phyloP scores from a whole-genome alignment of 164 flowering plant genomes.

The Magnolia sinica region DNA sequence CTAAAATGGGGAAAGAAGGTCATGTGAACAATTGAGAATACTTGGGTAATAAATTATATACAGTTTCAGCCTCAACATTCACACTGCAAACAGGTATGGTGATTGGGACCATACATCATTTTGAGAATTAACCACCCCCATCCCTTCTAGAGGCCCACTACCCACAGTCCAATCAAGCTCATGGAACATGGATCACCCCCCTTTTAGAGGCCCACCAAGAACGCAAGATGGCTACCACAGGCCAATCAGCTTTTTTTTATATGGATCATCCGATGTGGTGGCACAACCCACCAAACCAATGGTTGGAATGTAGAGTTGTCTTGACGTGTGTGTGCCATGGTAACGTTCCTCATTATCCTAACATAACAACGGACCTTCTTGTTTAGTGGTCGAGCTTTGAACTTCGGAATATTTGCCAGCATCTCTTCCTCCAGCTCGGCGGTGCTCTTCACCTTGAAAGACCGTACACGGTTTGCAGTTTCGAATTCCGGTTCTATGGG shows the following conservation, averaged over 20 bases:
- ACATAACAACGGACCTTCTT: constrained; percentile 50
- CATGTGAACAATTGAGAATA: neutral
- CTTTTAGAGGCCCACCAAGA: too few species aligned
- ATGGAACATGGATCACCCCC: too few species aligned
- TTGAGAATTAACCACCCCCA: too few species aligned
- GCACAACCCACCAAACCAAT: neutral
- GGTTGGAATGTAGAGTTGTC: neutral
- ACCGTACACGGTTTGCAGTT: constrained; percentile 71
- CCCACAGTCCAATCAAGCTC: too few species aligned
- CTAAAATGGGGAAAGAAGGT: constrained; percentile 24
- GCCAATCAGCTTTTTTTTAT: too few species aligned
- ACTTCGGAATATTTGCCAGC: constrained; percentile 94
- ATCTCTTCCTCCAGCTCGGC: constrained; percentile 94
- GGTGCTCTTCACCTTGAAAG: constrained; percentile 62
- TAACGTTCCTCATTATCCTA: neutral
- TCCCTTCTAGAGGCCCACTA: too few species aligned
- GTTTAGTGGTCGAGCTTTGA: constrained; percentile 88
- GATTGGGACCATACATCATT: too few species aligned
- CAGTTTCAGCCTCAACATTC: too few species aligned
- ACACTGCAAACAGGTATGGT: too few species aligned
- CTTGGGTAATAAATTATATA: too few species aligned
- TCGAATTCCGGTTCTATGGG: constrained; percentile 86
- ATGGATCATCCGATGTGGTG: neutral
- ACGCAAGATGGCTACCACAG: too few species aligned
- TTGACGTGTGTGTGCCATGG: neutral